Base-by-base conservation (phyloP, 345 rosid genomes). In the Punica granatum region DNA sequence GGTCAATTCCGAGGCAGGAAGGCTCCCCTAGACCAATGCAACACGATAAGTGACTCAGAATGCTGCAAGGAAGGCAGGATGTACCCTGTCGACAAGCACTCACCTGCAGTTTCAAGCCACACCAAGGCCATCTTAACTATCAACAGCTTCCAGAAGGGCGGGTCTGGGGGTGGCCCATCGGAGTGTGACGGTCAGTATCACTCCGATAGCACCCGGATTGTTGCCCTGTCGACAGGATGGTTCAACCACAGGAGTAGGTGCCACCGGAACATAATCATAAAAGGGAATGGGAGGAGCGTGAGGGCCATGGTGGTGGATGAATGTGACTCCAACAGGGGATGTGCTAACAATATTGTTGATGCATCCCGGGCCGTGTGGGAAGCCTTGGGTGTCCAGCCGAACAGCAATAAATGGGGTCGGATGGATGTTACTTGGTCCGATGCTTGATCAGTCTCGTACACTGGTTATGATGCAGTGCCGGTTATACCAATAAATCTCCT, bases 281-380 rank as follows among this genome's bases (percentile, higher is more conserved):
- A 41, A 4, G 81, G 77, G 9, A 77, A 79, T 18, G 83, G 81
- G 43, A 68, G 26, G 9, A 63, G 49, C 14, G 72, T 69, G 0
- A 42, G 34, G 60, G 80, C 76, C 16, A 73, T 28, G 78, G 80
- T 67, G 25, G 83, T 82, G 16, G 75, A 73, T 32, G 82, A 70
- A 32, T 74, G 80, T 62, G 79, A 78, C 68, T 80, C 76, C 0
- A 77, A 72, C 4, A 62, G 13, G 28, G 81, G 78, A 0, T 78
- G 79, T 42, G 73, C 74, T 30, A 54, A 73, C 67, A 73, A 77
- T 54, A 71, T 75, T 32, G 74, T 69, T 10, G 74, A 67, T 67
- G 81, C 77, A 30, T 76, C 83, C 0, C 64, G 58, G 41, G 79
- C 75, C 10, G 82, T 80, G 59, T 80, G 82, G 81, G 51, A 75